Evolutionary conservation across 768 basidiomycete genomes (phyloP), one percentile per base, ranked within the genome.

Genomic region (Cytidiella melzeri): DNA sequence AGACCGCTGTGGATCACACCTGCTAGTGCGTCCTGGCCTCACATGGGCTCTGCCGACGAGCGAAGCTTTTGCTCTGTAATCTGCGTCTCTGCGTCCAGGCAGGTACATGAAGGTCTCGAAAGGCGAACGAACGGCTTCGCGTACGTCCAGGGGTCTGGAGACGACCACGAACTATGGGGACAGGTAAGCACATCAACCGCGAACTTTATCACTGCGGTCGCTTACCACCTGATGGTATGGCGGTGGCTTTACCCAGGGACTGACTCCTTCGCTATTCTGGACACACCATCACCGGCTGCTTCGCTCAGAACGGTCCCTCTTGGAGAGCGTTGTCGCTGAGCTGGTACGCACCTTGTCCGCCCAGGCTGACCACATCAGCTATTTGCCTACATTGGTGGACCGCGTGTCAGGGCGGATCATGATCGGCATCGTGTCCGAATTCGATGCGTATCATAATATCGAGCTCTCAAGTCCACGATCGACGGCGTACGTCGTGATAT

Each of bases 71-170:
- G 72, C 58, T 88, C 94, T 0, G 63, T 97, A 48, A 69, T 98
- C 23, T 96, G 92, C 63, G 67, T 93, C 10, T 92, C 89, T 2
- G 92, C 94, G 2, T 94, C 92, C 3, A 81, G 79, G 55, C 82
- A 81, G 54, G 72, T 84, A 5, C 60, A 69, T 5, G 77, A 80
- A 2, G 81, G 81, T 5, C 48, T 77, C 1, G 83, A 87, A 51
- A 71, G 86, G 19, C 76, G 84, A 1, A 55, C 70, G 7, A 66
- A 71, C n/a, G 89, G 88, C 0, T 96, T 84, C 61, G 72, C 81
- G 19, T 97, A 97, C 62, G 79, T 97, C 6, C 93, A 95, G 64
- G 95, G 95, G 1, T 90, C 88, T 0, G 95, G 93, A 0, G 95
- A 97, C 59, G 95, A 98, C 58, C 91, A 94, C 60, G 93, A 96